phyloP scores from a whole-genome alignment of 768 basidiomycete species.

The Tulasnella sp. region DNA sequence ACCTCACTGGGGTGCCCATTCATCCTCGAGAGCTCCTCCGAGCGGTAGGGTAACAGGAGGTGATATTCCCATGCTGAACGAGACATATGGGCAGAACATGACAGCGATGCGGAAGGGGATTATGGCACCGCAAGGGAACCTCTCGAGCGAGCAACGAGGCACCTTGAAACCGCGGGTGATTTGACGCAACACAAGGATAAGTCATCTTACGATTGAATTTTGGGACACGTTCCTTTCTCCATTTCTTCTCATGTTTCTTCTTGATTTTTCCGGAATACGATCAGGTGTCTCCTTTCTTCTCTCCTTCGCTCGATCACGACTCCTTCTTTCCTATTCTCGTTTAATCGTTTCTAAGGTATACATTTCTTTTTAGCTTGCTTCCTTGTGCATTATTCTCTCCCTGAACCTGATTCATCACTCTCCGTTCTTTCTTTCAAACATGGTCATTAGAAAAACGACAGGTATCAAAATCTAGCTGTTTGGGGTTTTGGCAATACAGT shows the following conservation, averaged over 20 bases:
- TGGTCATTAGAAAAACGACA: no score
- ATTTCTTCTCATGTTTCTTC: not conserved
- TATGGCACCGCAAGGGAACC: slow-evolving; percentile 62
- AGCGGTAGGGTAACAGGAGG: not conserved
- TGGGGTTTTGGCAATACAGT: no score
- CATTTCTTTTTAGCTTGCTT: not conserved
- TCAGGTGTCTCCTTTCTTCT: not conserved
- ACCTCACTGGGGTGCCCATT: not conserved
- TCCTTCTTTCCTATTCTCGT: not conserved
- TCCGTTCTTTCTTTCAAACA: no score
- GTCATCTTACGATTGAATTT: not conserved
- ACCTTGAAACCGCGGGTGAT: slow-evolving; percentile 19
- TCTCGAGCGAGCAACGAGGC: slow-evolving; percentile 52
- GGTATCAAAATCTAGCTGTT: no score
- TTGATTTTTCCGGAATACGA: not conserved
- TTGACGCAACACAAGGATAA: not conserved
- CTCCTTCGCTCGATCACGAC: not conserved
- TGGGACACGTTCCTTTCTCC: not conserved
- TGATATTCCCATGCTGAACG: not conserved
- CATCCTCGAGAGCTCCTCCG: not conserved
- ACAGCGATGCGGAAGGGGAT: slow-evolving; percentile 68
- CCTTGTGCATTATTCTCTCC: not conserved
- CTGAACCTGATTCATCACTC: not conserved
- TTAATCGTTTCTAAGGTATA: not conserved
- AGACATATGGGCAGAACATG: slow-evolving; percentile 70